A percentile compares a stretch with the other conserved stretches of the same genome.
Conservation (phyloP, 768 basidiomycete species). For the Gloeopeniophorella convolvens region DNA sequence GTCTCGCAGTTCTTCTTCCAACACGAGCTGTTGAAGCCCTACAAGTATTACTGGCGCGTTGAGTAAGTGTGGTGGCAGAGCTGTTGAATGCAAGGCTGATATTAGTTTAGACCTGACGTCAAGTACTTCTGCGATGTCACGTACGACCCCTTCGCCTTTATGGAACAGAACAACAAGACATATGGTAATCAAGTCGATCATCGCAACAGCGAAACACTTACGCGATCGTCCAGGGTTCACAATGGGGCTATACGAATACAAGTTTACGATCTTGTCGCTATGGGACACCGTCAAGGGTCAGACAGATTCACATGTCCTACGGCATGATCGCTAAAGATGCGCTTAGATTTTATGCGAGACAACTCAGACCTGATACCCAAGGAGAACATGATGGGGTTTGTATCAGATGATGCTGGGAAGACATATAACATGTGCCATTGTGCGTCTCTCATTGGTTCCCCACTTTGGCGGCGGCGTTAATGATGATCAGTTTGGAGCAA, state of each 20-base stretch:
- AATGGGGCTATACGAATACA: slow-evolving; percentile 71
- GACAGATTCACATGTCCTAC: not conserved
- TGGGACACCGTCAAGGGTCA: slow-evolving; percentile 71
- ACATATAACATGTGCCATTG: slow-evolving; percentile 76
- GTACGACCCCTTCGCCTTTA: slow-evolving; percentile 60
- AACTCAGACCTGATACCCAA: slow-evolving; percentile 55
- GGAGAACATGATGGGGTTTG: slow-evolving; percentile 64
- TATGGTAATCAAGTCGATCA: slow-evolving; percentile 47
- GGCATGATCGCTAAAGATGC: not conserved
- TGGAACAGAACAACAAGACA: slow-evolving; percentile 74
- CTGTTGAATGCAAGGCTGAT: not conserved
- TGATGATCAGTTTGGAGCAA: slow-evolving; percentile 73
- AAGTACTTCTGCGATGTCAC: slow-evolving; percentile 76
- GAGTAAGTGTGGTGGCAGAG: slow-evolving; percentile 48
- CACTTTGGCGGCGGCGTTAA: not conserved
- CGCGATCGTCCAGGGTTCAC: slow-evolving; percentile 53
- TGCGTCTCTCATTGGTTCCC: slow-evolving; percentile 26
- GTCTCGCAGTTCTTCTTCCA: slow-evolving; percentile 67
- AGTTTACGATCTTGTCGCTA: slow-evolving; percentile 71
- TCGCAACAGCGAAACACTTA: not conserved
- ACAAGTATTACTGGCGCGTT: slow-evolving; percentile 87
- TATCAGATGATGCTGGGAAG: slow-evolving; percentile 66
- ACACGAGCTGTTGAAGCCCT: slow-evolving; percentile 68
- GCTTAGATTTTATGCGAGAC: slow-evolving; percentile 57
- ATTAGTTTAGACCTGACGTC: slow-evolving; percentile 53